These are phyloP conservation scores for Xerocomus spinulosus DNA, from an alignment of 768 basidiomycete species.

Conservation along the genomic window DNA sequence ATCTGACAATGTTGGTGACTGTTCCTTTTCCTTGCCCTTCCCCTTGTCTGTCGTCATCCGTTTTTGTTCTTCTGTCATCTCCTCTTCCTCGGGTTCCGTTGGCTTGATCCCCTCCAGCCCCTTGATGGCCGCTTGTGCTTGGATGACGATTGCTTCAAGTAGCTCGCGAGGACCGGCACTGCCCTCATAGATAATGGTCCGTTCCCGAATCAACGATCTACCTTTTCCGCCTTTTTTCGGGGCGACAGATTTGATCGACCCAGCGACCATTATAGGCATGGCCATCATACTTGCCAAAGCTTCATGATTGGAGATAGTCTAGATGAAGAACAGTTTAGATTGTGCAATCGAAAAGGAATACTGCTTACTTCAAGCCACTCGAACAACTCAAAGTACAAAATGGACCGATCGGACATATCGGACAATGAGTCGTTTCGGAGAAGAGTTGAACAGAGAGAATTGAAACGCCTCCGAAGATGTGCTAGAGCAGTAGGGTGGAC, in stretches of 20 bases:
- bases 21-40: constrained; percentile 52
- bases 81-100: constrained; percentile 44
- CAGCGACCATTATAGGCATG: constrained; percentile 91
- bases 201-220: constrained; percentile 61
- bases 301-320: constrained; percentile 94
- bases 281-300: constrained; percentile 93
- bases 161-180: constrained; percentile 88
- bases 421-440: constrained; percentile 88
- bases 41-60: constrained; percentile 73
- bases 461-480: constrained; percentile 88
- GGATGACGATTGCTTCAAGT: constrained; percentile 86
- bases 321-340: constrained; percentile 5
- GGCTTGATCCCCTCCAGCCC: constrained; percentile 67
- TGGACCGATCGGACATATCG: constrained; percentile 86
- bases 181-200: constrained; percentile 85
- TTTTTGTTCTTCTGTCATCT: constrained; percentile 87
- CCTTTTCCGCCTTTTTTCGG: constrained; percentile 48
- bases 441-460: constrained; percentile 78
- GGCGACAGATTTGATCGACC: constrained; percentile 59
- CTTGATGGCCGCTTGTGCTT: constrained; percentile 89
- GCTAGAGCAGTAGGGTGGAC: constrained; percentile 90
- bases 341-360: not conserved
- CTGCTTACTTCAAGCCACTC: constrained; percentile 82
- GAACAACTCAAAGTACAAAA: constrained; percentile 84
- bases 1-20: constrained; percentile 45